A percentile compares a stretch with the other conserved stretches of the same genome.
Evolutionary conservation across 2,329 filamentous ascomycete species (phyloP).

Genomic region (Chaetomiaceae sp.): DNA sequence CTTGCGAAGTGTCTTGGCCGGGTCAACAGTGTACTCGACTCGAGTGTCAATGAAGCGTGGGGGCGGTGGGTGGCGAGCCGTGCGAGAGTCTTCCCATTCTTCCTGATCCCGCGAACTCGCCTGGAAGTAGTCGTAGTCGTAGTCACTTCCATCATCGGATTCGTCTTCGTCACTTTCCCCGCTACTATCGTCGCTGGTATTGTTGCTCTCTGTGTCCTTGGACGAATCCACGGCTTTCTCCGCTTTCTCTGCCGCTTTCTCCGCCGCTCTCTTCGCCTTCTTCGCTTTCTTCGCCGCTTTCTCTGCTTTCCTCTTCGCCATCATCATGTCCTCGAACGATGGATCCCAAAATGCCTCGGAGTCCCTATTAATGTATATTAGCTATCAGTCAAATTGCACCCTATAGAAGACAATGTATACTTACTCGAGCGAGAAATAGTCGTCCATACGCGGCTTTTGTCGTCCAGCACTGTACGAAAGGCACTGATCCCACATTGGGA

Average conservation of each 20-base stretch:
- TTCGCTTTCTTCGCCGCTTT: neutral
- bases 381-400: too few species aligned
- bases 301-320: neutral
- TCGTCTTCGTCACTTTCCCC: too few species aligned
- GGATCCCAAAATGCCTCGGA: neutral
- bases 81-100: slow-evolving; percentile 1
- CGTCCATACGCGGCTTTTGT: too few species aligned
- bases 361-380: neutral
- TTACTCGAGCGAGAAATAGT: neutral
- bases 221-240: neutral
- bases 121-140: neutral
- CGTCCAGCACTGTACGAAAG: neutral
- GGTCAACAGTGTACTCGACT: slow-evolving; percentile 15
- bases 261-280: neutral
- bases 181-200: too few species aligned
- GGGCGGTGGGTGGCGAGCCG: slow-evolving; percentile 15
- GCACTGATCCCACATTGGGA: slow-evolving; percentile 39
- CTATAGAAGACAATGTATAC: neutral
- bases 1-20: slow-evolving; percentile 16
- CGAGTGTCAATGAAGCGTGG: slow-evolving; percentile 6
- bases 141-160: neutral
- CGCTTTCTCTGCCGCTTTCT: neutral
- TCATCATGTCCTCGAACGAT: neutral
- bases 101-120: neutral
- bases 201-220: neutral